These are phyloP conservation scores for Eucalyptus pauciflora DNA, from an alignment of 345 rosid genomes.

Conservation along the genomic window DNA sequence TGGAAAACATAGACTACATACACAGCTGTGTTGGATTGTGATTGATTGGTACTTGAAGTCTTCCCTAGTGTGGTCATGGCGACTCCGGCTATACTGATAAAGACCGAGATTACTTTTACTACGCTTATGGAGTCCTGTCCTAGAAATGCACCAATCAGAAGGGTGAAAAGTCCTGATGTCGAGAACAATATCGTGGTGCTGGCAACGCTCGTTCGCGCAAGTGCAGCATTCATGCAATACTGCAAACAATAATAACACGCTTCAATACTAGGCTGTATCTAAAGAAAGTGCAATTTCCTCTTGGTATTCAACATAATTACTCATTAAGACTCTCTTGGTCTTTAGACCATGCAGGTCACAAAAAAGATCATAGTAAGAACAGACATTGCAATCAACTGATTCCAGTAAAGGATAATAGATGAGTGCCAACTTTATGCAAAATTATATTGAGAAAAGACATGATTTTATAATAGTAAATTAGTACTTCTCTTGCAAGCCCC, in stretches of 20 bases:
- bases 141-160: conserved; percentile 25
- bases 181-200: conserved; percentile 25
- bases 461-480: background rate
- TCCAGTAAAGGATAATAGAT: background rate
- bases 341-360: background rate
- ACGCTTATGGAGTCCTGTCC: conserved; percentile 26
- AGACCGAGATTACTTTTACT: conserved; percentile 23
- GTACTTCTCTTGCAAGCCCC: background rate
- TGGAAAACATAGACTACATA: background rate
- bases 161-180: conserved; percentile 40
- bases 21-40: conserved; percentile 1
- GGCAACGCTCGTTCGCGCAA: conserved; percentile 30
- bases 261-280: background rate
- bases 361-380: background rate
- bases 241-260: background rate
- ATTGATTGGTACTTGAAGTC: conserved; percentile 14
- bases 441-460: background rate
- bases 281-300: background rate
- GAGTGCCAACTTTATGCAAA: background rate
- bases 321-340: background rate
- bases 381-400: background rate
- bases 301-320: background rate
- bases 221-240: conserved; percentile 40
- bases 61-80: conserved; percentile 33
- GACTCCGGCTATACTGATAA: conserved; percentile 34